Evolutionary conservation across 2,329 filamentous ascomycete species (phyloP).

Genomic region (Hirsutella minnesotensis): DNA sequence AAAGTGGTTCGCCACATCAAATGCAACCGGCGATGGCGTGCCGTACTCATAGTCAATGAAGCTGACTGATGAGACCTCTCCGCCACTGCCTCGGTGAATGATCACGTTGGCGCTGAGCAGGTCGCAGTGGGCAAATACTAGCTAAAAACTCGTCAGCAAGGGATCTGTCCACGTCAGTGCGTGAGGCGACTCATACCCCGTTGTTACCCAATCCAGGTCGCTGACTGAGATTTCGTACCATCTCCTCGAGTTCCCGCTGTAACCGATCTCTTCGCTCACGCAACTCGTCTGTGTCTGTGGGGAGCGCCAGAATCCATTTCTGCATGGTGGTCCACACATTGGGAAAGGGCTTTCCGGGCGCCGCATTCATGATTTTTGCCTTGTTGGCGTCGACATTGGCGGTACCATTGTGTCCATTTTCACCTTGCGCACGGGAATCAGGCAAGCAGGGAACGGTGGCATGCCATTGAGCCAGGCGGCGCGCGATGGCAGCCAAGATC

Average conservation of each 20-base stretch:
- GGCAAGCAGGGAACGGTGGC: slow-evolving; percentile 52
- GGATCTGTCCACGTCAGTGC: background rate
- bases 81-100: slow-evolving; percentile 39
- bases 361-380: slow-evolving; percentile 35
- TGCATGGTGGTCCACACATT: slow-evolving; percentile 94
- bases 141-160: slow-evolving; percentile 29
- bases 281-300: slow-evolving; percentile 58
- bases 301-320: slow-evolving; percentile 85
- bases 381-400: slow-evolving; percentile 23
- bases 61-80: slow-evolving; percentile 30
- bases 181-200: slow-evolving; percentile 40
- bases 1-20: slow-evolving; percentile 96
- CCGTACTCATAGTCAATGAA: slow-evolving; percentile 99
- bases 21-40: slow-evolving; percentile 84
- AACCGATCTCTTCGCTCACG: slow-evolving; percentile 54
- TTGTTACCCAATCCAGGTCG: slow-evolving; percentile 65
- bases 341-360: slow-evolving; percentile 59
- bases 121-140: slow-evolving; percentile 92
- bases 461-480: slow-evolving; percentile 86
- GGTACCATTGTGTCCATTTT: slow-evolving; percentile 19
- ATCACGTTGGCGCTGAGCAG: slow-evolving; percentile 95
- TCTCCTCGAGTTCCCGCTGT: slow-evolving; percentile 60
- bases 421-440: slow-evolving; percentile 10
- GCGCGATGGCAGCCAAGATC: slow-evolving; percentile 75
- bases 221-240: slow-evolving; percentile 62